Base-by-base conservation (phyloP, 2,329 filamentous ascomycete species). In the Verticillium alfalfae region DNA sequence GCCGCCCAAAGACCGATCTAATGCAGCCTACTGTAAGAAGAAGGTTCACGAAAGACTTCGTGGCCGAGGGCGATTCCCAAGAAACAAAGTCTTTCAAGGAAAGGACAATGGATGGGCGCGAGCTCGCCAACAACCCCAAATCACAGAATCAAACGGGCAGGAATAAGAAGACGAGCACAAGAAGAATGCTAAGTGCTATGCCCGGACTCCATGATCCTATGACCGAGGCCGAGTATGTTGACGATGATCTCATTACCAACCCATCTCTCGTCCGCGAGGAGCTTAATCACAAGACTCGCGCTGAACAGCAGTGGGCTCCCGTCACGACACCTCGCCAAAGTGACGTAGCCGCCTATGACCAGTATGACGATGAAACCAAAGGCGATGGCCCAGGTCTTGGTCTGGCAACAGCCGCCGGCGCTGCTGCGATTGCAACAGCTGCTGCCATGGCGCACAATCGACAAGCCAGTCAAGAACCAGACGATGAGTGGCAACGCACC, bases 231-330 rank as follows among this genome's bases (percentile, higher is more conserved):
- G 92, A 89, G 4, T 89, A 91, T 66, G 67, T 77, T 1, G 79
- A 83, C 12, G 83, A 86, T 41, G 92, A 96, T 64, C 83, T 92
- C 16, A 88, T 86, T 56, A 96, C 93, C 18, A 96, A 96, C 70
- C 92, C 92, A 2, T 97, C 93, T 0, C 82, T 93, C 58, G 87
- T 96, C 49, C 85, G 93, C 66, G 92, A 90, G 18, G 58, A 59
- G 31, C 34, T 54, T n/a, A 54, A 59, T 45, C 58, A 45, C 2
- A 56, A 31, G 6, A 45, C 58, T 38, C 58, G 58, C 15, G 58
- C 31, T 7, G 58, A 59, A 34, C 67, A 66, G 10, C 67, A 73
- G 57, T 77, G 73, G 71, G 66, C 69, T 12, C 68, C 65, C 49
- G 69, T 71, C 26, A 64, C 66, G 34, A 74, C 73, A 2, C 72